Conservation (phyloP, 2,329 filamentous ascomycete genomes). For the Colletotrichum scovillei region DNA sequence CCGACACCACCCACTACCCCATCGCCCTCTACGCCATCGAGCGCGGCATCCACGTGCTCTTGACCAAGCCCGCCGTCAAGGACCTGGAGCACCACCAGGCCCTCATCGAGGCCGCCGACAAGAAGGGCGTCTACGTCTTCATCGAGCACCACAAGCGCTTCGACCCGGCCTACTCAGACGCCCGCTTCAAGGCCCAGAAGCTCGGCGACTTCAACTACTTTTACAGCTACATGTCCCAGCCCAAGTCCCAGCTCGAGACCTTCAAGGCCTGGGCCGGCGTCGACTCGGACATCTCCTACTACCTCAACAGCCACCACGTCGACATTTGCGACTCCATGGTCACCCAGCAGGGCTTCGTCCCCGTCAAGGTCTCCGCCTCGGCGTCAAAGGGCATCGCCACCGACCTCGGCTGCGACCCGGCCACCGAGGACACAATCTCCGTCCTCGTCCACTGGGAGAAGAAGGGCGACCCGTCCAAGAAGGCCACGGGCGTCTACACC, state of each 20-base stretch:
- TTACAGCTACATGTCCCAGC: constrained; percentile 96
- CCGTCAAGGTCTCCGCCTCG: constrained; percentile 81
- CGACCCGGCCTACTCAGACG: constrained; percentile 93
- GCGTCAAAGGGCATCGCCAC: constrained; percentile 84
- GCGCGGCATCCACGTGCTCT: constrained; percentile 86
- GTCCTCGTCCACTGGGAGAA: constrained; percentile 90
- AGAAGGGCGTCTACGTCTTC: constrained; percentile 87
- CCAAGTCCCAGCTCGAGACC: constrained; percentile 90
- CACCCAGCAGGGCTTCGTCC: constrained; percentile 75
- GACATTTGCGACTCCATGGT: constrained; percentile 96
- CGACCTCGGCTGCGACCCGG: constrained; percentile 79
- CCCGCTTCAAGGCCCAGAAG: constrained; percentile 77
- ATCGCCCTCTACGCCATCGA: constrained; percentile 94
- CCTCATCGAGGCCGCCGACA: constrained; percentile 77
- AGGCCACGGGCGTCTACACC: constrained; percentile 90
- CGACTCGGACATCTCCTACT: constrained; percentile 95
- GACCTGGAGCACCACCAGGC: constrained; percentile 81
- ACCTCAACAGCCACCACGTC: constrained; percentile 94
- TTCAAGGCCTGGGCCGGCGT: constrained; percentile 95
- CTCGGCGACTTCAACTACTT: constrained; percentile 98
- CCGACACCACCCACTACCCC: constrained; percentile 91
- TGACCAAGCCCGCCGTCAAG: constrained; percentile 95
- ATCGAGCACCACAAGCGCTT: constrained; percentile 97
- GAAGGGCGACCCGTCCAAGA: constrained; percentile 73
- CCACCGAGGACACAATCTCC: constrained; percentile 94